These are phyloP conservation scores for Aspergillus bridgeri DNA, from an alignment of 495 filamentous ascomycete species.

Conservation along the genomic window DNA sequence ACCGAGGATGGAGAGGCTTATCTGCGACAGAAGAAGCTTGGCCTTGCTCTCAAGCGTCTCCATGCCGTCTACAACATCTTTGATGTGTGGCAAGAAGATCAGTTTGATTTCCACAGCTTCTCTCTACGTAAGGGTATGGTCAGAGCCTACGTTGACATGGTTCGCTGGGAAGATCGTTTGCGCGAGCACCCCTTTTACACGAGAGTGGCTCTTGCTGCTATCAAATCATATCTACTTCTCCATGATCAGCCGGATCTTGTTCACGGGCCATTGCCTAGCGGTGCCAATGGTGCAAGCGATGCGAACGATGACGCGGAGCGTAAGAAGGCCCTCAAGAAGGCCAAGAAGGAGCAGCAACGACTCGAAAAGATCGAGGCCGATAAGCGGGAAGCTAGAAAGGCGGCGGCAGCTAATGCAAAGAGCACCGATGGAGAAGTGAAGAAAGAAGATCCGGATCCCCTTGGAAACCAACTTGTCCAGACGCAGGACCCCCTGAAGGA, in stretches of 20 bases:
- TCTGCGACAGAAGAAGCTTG: slow-evolving; percentile 74
- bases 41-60: slow-evolving; percentile 87
- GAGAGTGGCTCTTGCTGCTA: slow-evolving; percentile 76
- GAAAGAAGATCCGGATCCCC: slow-evolving; percentile 85
- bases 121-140: slow-evolving; percentile 94
- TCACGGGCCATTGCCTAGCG: slow-evolving; percentile 53
- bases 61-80: slow-evolving; percentile 86
- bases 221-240: slow-evolving; percentile 75
- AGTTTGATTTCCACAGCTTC: slow-evolving; percentile 98
- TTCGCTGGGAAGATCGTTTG: slow-evolving; percentile 89
- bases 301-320: slow-evolving; percentile 64
- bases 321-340: slow-evolving; percentile 95
- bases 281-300: slow-evolving; percentile 35
- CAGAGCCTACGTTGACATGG: slow-evolving; percentile 90
- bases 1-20: slow-evolving; percentile 94
- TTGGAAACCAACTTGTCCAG: slow-evolving; percentile 70
- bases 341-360: slow-evolving; percentile 85
- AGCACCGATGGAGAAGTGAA: slow-evolving; percentile 53
- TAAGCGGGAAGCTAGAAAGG: slow-evolving; percentile 61
- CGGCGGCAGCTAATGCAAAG: slow-evolving; percentile 52
- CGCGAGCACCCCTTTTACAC: slow-evolving; percentile 92
- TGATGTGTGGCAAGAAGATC: slow-evolving; percentile 95
- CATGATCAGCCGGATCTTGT: slow-evolving; percentile 71
- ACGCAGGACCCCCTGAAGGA: slow-evolving; percentile 81
- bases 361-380: slow-evolving; percentile 76